Base-by-base conservation (phyloP, 2,329 filamentous ascomycete species). In the Nemania abortiva region DNA sequence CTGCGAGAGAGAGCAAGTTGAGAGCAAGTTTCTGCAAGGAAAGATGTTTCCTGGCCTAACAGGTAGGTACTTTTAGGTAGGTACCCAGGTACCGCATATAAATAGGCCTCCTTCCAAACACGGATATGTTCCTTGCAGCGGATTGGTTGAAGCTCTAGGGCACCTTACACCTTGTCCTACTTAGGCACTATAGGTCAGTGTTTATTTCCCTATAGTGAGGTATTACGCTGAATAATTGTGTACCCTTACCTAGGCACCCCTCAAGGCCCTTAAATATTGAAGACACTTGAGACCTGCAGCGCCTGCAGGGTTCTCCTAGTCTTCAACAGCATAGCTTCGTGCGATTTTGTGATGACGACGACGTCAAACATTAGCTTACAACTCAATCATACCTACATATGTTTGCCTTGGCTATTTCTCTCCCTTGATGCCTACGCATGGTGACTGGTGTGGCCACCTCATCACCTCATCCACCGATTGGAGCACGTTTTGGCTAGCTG, bases 381-480 rank as follows among this genome's bases (percentile, higher is more conserved):
- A 37, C 52, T 27, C 59, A 15, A 57, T 52, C 45, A 24, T 22
- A 22, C 39, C 34, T 50, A 50, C 50, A 24, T 39, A 13, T 24
- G 31, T 49, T 22, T 63, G 52, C 24, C 42, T 49, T 58, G 53
- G 52, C 29, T 20, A 22, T 31, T 22, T 31, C 37, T 54, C 37
- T 54, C 20, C 31, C 24, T 31, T 42, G 55, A 15, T 18, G 24
- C 29, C 22, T 56, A 47, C 20, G 45, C 42, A 9, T 29, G 22
- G 47, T 24, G 18, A 37, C 31, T 37, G 29, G 53, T 55, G 29
- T 39, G 24, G 53, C 20, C 49, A 62, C 62, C 63, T 62, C 49
- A 42, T 75, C 71, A 72, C 74, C 71, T 74, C 74, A 75, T 75
- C 74, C 72, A 76, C 74, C 71, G 65, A 69, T 56, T 70, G 18